A percentile compares a stretch with the other conserved stretches of the same genome.
Conservation (phyloP, 169 alveolate species). For the Plasmodium inui region DNA sequence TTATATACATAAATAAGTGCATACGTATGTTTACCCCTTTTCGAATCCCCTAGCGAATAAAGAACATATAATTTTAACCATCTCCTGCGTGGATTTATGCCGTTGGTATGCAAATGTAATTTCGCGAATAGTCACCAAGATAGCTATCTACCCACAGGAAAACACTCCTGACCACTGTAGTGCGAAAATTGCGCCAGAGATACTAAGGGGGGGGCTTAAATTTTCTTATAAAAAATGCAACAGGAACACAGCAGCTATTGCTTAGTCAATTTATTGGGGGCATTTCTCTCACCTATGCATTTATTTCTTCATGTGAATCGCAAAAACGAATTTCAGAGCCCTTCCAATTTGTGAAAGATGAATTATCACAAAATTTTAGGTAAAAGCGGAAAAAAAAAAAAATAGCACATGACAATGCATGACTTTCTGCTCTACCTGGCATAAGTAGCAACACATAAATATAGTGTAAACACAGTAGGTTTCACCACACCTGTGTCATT, state of each 20-base stretch:
- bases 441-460: background rate
- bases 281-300: background rate
- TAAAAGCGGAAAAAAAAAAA: slow-evolving; percentile 11
- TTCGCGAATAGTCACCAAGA: background rate
- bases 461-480: background rate
- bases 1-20: slow-evolving; percentile 4
- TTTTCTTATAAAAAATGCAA: slow-evolving; percentile 16
- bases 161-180: background rate
- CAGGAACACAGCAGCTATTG: background rate
- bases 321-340: slow-evolving; percentile 12
- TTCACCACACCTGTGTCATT: background rate
- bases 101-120: background rate
- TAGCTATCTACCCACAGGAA: background rate
- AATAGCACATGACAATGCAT: background rate
- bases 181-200: background rate
- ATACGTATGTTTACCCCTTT: background rate
- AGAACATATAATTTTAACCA: background rate
- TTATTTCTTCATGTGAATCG: background rate
- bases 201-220: background rate
- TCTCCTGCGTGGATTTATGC: background rate
- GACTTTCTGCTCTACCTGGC: background rate
- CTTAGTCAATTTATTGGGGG: background rate
- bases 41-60: background rate
- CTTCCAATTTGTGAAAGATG: slow-evolving; percentile 37
- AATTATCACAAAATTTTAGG: slow-evolving; percentile 75